These are phyloP conservation scores for Pestalotiopsis sp. DNA, from an alignment of 2,329 filamentous ascomycete genomes.

Conservation along the genomic window DNA sequence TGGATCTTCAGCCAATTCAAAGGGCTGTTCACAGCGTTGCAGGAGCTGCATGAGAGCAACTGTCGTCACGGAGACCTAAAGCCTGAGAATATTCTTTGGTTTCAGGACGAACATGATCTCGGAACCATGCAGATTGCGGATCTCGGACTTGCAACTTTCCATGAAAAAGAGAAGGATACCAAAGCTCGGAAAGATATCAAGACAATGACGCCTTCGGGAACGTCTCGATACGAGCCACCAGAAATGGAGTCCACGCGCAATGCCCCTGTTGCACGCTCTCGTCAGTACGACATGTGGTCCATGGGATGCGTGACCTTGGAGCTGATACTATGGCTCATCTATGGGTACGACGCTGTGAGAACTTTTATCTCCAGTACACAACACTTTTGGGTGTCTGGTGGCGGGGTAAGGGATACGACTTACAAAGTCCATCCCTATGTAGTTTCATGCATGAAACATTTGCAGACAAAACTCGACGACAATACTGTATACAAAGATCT, in stretches of 20 bases:
- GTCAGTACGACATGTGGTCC: neutral
- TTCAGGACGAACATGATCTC: neutral
- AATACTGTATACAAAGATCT: no score
- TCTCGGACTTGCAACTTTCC: slow-evolving; percentile 16
- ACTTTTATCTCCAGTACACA: no score
- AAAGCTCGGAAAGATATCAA: neutral
- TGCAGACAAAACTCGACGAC: no score
- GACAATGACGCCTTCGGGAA: neutral
- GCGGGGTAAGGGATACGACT: no score
- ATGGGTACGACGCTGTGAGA: neutral
- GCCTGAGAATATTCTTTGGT: slow-evolving; percentile 15
- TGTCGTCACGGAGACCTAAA: slow-evolving; percentile 18
- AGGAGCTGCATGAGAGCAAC: neutral
- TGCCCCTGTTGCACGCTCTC: neutral
- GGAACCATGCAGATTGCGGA: slow-evolving; percentile 15
- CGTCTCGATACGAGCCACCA: neutral
- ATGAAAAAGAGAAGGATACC: neutral
- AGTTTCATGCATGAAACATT: no score
- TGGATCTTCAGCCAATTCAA: neutral
- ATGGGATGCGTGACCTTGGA: slow-evolving; percentile 2
- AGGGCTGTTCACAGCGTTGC: neutral
- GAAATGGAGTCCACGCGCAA: neutral
- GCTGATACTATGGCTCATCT: neutral
- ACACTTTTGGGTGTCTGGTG: no score
- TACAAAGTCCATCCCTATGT: no score